Evolutionary conservation across 306 rosid species (phyloP).

Genomic region (Vicia sativa): DNA sequence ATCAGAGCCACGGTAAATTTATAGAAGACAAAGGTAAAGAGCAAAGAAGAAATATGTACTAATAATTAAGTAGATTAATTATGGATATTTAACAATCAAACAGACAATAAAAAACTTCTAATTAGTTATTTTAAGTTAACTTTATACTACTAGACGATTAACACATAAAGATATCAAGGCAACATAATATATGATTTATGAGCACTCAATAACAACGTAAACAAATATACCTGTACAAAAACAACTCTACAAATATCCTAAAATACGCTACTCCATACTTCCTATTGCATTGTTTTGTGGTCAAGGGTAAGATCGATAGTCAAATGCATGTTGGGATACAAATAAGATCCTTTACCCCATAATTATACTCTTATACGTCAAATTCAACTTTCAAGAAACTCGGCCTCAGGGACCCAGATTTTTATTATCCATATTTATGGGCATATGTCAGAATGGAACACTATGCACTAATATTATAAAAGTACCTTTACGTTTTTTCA

Average conservation of each 20-base stretch:
- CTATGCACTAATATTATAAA: constrained; percentile 21
- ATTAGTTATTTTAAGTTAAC: background rate
- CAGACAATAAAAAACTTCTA: background rate
- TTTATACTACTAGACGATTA: background rate
- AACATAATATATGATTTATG: constrained; percentile 16
- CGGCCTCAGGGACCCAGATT: too few relatives aligned
- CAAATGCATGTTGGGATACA: background rate
- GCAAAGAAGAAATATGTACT: background rate
- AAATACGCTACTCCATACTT: background rate
- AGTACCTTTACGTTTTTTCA: constrained; percentile 59
- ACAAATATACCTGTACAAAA: background rate
- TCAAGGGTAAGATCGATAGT: background rate
- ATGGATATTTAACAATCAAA: background rate
- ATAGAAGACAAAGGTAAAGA: background rate
- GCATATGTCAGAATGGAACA: constrained; percentile 1
- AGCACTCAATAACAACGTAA: background rate
- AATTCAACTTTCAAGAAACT: constrained; percentile 17
- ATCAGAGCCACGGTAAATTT: background rate
- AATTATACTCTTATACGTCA: background rate
- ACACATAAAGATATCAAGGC: constrained; percentile 5
- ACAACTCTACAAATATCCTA: background rate
- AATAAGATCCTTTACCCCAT: constrained; percentile 2
- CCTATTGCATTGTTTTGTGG: background rate
- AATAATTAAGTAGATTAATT: background rate
- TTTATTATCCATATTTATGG: background rate